Conservation (phyloP, 306 rosid species). For the Trichosanthes cucumerina region DNA sequence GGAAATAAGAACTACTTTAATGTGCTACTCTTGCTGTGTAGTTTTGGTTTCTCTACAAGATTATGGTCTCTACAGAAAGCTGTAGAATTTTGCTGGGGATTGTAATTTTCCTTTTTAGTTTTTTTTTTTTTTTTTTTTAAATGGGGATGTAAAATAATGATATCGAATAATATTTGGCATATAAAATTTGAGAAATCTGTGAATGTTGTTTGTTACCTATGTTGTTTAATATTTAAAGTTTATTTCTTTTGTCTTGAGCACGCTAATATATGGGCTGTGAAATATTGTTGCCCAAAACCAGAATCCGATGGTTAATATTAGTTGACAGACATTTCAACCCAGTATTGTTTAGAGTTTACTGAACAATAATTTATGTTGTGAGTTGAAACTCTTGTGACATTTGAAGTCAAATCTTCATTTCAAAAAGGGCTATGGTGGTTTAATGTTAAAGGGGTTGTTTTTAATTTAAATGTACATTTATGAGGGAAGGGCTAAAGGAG, state of each 20-base stretch:
- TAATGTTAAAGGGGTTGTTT: too few relatives aligned
- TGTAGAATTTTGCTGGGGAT: constrained; percentile 12
- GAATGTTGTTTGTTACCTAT: background rate
- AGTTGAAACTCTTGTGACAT: too few relatives aligned
- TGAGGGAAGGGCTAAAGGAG: background rate
- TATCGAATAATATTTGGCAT: background rate
- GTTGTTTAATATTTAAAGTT: background rate
- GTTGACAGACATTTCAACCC: too few relatives aligned
- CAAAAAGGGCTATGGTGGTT: too few relatives aligned
- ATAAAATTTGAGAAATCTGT: background rate
- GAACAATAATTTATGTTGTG: too few relatives aligned
- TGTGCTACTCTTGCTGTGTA: background rate
- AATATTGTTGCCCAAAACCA: background rate
- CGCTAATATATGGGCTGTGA: too few relatives aligned
- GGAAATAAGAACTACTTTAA: background rate
- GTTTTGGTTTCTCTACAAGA: background rate
- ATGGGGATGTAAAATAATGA: constrained; percentile 11
- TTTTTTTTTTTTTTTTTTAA: background rate
- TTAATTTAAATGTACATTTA: background rate
- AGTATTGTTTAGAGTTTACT: too few relatives aligned
- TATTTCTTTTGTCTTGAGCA: background rate
- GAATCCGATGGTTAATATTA: background rate
- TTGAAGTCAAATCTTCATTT: too few relatives aligned
- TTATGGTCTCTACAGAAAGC: constrained; percentile 6
- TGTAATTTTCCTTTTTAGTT: background rate